These are phyloP conservation scores for Nymphaea colorata DNA, from an alignment of 164 flowering plant species.

Conservation along the genomic window DNA sequence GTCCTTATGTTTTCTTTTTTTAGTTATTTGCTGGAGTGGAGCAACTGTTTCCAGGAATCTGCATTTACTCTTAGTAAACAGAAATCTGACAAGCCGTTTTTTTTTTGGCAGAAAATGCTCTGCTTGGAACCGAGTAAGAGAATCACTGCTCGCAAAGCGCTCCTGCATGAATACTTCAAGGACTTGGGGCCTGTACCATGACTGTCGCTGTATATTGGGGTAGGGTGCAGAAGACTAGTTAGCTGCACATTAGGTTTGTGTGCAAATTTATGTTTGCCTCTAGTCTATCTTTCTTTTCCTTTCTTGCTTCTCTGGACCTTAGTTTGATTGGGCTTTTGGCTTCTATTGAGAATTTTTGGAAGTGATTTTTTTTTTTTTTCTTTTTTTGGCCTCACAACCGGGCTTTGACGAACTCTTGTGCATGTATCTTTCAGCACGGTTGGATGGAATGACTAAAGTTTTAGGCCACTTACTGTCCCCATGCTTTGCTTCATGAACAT, in stretches of 20 bases:
- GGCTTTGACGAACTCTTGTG: too few relatives aligned
- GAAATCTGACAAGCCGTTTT: background rate
- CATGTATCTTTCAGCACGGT: too few relatives aligned
- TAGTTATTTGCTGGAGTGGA: too few relatives aligned
- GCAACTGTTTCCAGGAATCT: too few relatives aligned
- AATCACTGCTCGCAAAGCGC: constrained; percentile 80
- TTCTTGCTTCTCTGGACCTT: background rate
- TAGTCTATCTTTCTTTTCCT: background rate
- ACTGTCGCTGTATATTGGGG: constrained; percentile 6
- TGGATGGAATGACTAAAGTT: too few relatives aligned
- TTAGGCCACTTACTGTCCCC: too few relatives aligned
- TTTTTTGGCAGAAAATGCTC: constrained; percentile 71
- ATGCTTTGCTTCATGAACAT: too few relatives aligned
- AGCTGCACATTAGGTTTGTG: background rate
- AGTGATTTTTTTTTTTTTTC: background rate
- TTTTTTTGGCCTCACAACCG: background rate
- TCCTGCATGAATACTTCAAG: constrained; percentile 92
- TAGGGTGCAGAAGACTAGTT: background rate
- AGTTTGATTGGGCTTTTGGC: background rate
- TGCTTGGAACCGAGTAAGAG: constrained; percentile 83
- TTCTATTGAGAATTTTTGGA: background rate
- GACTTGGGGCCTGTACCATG: constrained; percentile 54
- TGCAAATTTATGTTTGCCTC: background rate
- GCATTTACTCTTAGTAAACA: too few relatives aligned
- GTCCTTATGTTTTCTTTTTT: too few relatives aligned